phyloP scores from a whole-genome alignment of 805 yeast genomes.

The Kuraishia piskuri region DNA sequence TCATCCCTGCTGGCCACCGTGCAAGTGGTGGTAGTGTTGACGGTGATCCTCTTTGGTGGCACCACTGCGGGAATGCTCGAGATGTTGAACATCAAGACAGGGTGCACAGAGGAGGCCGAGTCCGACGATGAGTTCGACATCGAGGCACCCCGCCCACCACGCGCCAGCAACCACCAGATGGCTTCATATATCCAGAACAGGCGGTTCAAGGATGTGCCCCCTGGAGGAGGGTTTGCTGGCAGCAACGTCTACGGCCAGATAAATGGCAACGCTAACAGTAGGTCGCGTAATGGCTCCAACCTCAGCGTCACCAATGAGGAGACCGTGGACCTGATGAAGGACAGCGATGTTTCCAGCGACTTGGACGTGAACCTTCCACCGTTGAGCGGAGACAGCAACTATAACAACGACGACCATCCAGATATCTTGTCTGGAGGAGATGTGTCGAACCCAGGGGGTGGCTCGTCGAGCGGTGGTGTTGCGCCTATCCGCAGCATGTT shows the following conservation, averaged over 20 bases:
- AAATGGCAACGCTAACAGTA: background rate
- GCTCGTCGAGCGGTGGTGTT: background rate
- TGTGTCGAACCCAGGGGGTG: background rate
- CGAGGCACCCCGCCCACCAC: conserved; percentile 46
- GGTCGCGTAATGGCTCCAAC: conserved; percentile 23
- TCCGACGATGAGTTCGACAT: conserved; percentile 95
- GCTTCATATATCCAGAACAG: background rate
- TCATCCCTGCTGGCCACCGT: conserved; percentile 89
- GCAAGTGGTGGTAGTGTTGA: conserved; percentile 89
- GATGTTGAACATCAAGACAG: conserved; percentile 85
- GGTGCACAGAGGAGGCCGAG: conserved; percentile 74
- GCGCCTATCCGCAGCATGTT: conserved; percentile 3
- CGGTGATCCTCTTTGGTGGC: conserved; percentile 95
- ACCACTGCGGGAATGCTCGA: conserved; percentile 98
- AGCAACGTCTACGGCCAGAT: background rate
- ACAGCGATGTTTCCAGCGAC: conserved; percentile 23
- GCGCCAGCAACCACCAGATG: background rate
- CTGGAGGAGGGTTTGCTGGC: background rate
- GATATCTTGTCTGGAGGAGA: background rate
- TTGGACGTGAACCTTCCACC: conserved; percentile 15
- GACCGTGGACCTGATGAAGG: conserved; percentile 14
- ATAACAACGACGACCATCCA: background rate
- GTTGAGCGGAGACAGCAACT: background rate
- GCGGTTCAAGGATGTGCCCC: conserved; percentile 2
- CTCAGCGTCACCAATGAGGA: conserved; percentile 3